Evolutionary conservation across 441 rosid genomes (phyloP).

Genomic region (Melastoma candidum): DNA sequence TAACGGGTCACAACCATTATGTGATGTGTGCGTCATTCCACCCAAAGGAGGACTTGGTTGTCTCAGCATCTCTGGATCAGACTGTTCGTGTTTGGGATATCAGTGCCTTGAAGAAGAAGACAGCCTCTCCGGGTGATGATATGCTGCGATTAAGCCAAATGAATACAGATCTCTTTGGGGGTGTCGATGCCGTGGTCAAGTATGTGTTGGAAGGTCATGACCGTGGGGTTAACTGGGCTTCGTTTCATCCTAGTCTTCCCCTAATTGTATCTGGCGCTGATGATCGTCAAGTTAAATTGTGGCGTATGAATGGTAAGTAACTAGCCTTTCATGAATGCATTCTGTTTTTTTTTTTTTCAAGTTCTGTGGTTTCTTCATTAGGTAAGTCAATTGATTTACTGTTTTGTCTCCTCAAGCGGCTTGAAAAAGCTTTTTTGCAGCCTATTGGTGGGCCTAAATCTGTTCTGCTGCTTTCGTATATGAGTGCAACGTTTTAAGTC

Average conservation of each 20-base stretch:
- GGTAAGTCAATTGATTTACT: too few relatives aligned
- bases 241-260: conserved; percentile 87
- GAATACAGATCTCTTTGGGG: conserved; percentile 85
- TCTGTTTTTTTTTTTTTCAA: not conserved
- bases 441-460: too few relatives aligned
- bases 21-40: conserved; percentile 96
- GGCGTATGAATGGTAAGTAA: conserved; percentile 79
- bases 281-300: conserved; percentile 83
- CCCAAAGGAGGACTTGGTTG: conserved; percentile 86
- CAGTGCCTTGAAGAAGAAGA: conserved; percentile 74
- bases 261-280: conserved; percentile 87
- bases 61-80: conserved; percentile 86
- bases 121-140: conserved; percentile 86
- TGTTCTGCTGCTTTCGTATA: too few relatives aligned
- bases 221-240: conserved; percentile 92
- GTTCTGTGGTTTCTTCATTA: too few relatives aligned
- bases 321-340: not conserved
- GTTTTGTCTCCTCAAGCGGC: too few relatives aligned
- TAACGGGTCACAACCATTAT: conserved; percentile 87
- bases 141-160: conserved; percentile 69
- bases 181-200: conserved; percentile 82
- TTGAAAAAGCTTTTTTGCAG: too few relatives aligned
- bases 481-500: too few relatives aligned
- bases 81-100: conserved; percentile 96
- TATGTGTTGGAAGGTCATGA: conserved; percentile 94